Base-by-base conservation (phyloP, 2,329 filamentous ascomycete species). In the Colletotrichum ledebouriae region DNA sequence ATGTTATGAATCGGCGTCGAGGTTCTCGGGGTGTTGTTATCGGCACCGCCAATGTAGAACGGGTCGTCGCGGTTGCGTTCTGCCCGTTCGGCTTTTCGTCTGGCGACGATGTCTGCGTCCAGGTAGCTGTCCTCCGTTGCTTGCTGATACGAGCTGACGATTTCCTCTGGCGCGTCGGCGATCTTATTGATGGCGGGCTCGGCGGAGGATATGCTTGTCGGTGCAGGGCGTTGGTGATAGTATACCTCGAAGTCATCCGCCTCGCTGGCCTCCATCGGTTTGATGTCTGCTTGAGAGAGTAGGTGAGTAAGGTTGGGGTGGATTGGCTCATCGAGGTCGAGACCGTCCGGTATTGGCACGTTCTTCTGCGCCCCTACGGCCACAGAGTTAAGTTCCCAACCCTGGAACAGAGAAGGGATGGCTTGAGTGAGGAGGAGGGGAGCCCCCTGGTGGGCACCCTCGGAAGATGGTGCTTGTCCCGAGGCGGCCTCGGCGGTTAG, bases 21-120 rank as follows among this genome's bases (percentile, higher is more conserved):
- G 6, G 87, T 86, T 39, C 89, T 88, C 4, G 88, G 89, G 0
- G 12, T 39, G 37, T 81, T 80, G 47, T 80, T 82, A 29, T 83
- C 84, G 7, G 81, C 79, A 25, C 84, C 84, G 41, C 80, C 82
- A 75, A 99, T 98, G 76, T 99, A 99, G 78, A 97, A 99, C 0
- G 96, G 96, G 74, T 99, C 96, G 75, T 98, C 95, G 73, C 88
- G 92, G 78, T 97, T 93, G 64, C 94, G 88, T 76, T 97, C 94
- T 64, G 86, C 82, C 11, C 94, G 87, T 75, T 97, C 93, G 4
- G 90, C 89, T 73, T 90, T 92, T 70, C 92, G 87, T 70, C 90
- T 86, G 4, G 92, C 92, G 47, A 93, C 77, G 53, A 93, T 93
- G 73, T 94, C 91, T 1, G 90, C 84, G 70, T 95, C 92, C 2